Conservation (phyloP, 78 protist species). For the Cavenderia fasciculata region DNA sequence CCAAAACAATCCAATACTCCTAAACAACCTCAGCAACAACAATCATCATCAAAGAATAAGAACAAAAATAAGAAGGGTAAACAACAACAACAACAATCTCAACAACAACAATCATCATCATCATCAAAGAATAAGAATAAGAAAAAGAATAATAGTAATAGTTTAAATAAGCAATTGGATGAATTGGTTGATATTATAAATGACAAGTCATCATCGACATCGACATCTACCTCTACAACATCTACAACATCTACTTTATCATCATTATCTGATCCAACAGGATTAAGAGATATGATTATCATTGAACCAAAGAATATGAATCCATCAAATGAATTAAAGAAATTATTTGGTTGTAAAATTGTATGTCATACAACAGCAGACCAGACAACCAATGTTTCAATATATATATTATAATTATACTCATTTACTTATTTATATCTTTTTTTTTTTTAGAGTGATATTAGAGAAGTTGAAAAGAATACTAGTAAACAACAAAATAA, state of each 20-base stretch:
- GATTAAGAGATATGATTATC: neutral
- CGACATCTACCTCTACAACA: neutral
- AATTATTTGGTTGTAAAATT: conserved; percentile 59
- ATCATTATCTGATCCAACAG: neutral
- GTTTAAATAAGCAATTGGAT: neutral
- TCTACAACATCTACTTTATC: neutral
- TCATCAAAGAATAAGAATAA: neutral
- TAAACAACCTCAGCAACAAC: neutral
- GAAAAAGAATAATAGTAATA: neutral
- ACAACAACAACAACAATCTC: conserved; percentile 32
- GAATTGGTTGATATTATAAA: neutral
- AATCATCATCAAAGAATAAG: neutral
- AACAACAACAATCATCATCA: neutral
- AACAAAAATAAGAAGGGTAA: conserved; percentile 29
- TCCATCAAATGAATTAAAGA: conserved; percentile 46
- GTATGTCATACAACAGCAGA: too few relatives aligned
- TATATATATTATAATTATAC: too few relatives aligned
- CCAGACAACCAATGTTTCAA: too few relatives aligned
- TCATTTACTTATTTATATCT: too few relatives aligned
- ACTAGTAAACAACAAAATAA: neutral
- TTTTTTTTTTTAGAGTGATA: too few relatives aligned
- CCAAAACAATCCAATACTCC: neutral
- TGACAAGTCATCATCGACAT: neutral
- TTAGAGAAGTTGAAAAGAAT: conserved; percentile 30
- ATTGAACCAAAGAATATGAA: conserved; percentile 2